Percentiles rank a stretch among this genome's conserved stretches.
Evolutionary conservation across 805 yeast genomes (phyloP).

Genomic region (Wickerhamiella brachini): DNA sequence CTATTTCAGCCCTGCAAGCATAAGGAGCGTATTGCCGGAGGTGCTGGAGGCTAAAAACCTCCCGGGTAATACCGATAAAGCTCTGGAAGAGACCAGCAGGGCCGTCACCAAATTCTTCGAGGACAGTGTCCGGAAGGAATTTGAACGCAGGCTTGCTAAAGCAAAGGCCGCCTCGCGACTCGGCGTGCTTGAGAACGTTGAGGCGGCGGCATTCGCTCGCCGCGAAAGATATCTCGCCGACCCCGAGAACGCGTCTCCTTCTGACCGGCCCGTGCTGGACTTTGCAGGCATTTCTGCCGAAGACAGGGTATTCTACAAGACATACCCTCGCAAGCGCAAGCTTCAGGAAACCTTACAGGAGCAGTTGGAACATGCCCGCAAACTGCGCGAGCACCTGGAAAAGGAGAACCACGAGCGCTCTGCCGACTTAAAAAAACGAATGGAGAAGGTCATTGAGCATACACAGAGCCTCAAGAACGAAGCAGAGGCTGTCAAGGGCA

Average conservation of each 20-base stretch:
- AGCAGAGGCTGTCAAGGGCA: neutral
- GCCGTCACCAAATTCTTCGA: too few relatives aligned
- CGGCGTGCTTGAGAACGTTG: neutral
- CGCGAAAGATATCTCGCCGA: neutral
- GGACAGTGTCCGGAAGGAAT: too few relatives aligned
- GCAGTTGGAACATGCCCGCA: constrained; percentile 46
- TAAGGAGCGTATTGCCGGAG: too few relatives aligned
- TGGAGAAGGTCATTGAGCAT: neutral
- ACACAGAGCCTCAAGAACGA: neutral
- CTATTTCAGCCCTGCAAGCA: too few relatives aligned
- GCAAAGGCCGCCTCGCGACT: too few relatives aligned
- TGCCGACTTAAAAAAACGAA: neutral
- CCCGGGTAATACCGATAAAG: too few relatives aligned
- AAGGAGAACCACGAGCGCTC: constrained; percentile 27
- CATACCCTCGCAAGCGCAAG: neutral
- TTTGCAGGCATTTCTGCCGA: neutral
- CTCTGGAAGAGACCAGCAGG: too few relatives aligned
- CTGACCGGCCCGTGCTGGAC: neutral
- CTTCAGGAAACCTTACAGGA: neutral
- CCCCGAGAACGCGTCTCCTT: neutral
- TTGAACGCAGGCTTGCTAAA: too few relatives aligned
- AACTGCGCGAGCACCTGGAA: constrained; percentile 48
- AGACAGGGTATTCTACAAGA: neutral
- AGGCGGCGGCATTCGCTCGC: neutral
- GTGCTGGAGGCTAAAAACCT: too few relatives aligned